These are phyloP conservation scores for Fusarium scirpi DNA, from an alignment of 2,329 filamentous ascomycete species.

Conservation along the genomic window DNA sequence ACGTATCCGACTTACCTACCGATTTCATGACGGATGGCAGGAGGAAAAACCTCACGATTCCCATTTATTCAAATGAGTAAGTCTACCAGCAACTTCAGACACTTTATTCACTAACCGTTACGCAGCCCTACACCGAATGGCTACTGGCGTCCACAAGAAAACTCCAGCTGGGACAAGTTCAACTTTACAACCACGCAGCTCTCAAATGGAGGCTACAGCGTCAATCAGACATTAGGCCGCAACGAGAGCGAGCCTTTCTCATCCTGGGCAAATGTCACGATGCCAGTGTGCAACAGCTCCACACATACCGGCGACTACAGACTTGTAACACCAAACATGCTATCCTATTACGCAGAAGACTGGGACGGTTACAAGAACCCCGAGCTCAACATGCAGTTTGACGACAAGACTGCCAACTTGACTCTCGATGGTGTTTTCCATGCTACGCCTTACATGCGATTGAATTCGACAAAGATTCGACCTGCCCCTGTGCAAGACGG, in stretches of 20 bases:
- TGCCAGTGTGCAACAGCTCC: conserved; percentile 10
- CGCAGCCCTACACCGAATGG: not conserved
- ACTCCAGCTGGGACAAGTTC: not conserved
- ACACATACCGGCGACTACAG: not conserved
- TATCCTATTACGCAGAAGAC: not conserved
- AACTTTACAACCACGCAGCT: conserved; percentile 4
- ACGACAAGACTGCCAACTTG: conserved; percentile 5
- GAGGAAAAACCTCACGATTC: not conserved
- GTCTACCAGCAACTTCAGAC: not conserved
- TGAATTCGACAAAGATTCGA: not conserved
- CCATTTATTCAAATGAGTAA: not conserved
- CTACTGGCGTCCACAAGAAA: not conserved
- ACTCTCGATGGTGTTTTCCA: not conserved
- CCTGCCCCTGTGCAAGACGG: not conserved
- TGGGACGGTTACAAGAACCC: conserved; percentile 9
- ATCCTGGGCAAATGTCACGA: not conserved
- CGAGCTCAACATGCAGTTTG: not conserved
- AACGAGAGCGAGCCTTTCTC: not conserved
- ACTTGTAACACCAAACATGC: fast-evolving
- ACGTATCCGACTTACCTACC: not conserved
- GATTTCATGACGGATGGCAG: not conserved
- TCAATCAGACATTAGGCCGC: not conserved
- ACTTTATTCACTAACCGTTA: not conserved
- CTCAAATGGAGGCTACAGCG: not conserved
- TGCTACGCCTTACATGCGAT: not conserved